These are phyloP conservation scores for Gypsophila paniculata DNA, from an alignment of 179 eudicot species.

Conservation along the genomic window DNA sequence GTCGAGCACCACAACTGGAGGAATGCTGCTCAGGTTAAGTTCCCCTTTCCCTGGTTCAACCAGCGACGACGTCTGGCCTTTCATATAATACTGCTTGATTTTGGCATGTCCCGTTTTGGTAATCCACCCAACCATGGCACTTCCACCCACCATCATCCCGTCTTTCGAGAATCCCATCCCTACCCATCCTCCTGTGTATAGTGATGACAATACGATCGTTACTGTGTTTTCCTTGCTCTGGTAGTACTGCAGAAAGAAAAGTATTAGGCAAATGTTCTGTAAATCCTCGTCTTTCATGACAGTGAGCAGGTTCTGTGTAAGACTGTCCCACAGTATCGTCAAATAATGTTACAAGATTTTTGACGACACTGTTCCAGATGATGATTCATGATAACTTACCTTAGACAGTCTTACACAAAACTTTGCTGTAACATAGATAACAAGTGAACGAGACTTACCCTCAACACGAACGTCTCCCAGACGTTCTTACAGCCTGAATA, in stretches of 20 bases:
- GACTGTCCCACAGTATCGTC: background rate
- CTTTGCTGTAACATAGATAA: background rate
- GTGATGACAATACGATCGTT: constrained; percentile 67
- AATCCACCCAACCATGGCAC: constrained; percentile 96
- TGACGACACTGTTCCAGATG: no score
- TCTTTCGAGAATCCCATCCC: constrained; percentile 84
- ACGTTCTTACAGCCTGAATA: constrained; percentile 57
- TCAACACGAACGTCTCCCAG: constrained; percentile 72
- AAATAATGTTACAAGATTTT: background rate
- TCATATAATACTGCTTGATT: constrained; percentile 59
- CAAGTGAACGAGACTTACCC: constrained; percentile 42
- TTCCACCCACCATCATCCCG: constrained; percentile 81
- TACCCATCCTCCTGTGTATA: constrained; percentile 90
- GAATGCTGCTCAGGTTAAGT: constrained; percentile 59
- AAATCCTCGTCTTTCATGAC: background rate
- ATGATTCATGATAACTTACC: no score
- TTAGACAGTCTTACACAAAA: background rate
- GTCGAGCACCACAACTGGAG: constrained; percentile 57
- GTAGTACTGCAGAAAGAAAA: constrained; percentile 55
- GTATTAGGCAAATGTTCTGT: background rate
- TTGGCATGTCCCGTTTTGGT: constrained; percentile 53
- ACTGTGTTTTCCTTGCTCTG: constrained; percentile 62
- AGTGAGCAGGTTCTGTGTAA: background rate
- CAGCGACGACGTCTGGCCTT: constrained; percentile 47
- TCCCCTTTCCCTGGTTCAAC: constrained; percentile 63